These are phyloP conservation scores for Malus fusca DNA, from an alignment of 306 rosid genomes.

Conservation along the genomic window DNA sequence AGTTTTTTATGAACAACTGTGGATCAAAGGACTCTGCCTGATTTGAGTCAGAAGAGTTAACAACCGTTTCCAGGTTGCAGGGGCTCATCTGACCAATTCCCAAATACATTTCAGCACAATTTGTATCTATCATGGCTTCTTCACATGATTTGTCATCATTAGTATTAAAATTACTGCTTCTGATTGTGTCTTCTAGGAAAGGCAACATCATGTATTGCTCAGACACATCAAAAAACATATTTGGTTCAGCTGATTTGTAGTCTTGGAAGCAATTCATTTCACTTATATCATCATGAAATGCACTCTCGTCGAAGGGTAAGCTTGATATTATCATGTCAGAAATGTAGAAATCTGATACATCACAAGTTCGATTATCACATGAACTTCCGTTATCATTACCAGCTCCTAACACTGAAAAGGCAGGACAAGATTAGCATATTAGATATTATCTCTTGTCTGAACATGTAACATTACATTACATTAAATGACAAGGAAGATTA, in stretches of 20 bases:
- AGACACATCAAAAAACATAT: constrained; percentile 45
- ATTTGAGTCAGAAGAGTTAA: constrained; percentile 43
- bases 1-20: constrained; percentile 63
- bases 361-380: constrained; percentile 57
- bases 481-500: background rate
- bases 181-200: constrained; percentile 65
- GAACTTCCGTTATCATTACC: constrained; percentile 48
- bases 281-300: constrained; percentile 39
- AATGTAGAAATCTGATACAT: constrained; percentile 80
- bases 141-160: constrained; percentile 39
- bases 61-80: constrained; percentile 53
- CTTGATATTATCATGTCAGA: constrained; percentile 89
- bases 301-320: constrained; percentile 54
- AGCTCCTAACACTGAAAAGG: constrained; percentile 45
- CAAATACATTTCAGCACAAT: constrained; percentile 54
- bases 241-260: constrained; percentile 49
- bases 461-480: background rate
- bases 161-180: constrained; percentile 30
- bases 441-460: constrained; percentile 3
- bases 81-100: constrained; percentile 70
- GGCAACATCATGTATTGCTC: constrained; percentile 77
- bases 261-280: constrained; percentile 46
- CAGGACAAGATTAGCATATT: constrained; percentile 15
- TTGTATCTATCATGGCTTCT: constrained; percentile 41
- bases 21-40: constrained; percentile 88